phyloP scores from a whole-genome alignment of 2,329 filamentous ascomycete species.

The Cucurbitaria berberidis region DNA sequence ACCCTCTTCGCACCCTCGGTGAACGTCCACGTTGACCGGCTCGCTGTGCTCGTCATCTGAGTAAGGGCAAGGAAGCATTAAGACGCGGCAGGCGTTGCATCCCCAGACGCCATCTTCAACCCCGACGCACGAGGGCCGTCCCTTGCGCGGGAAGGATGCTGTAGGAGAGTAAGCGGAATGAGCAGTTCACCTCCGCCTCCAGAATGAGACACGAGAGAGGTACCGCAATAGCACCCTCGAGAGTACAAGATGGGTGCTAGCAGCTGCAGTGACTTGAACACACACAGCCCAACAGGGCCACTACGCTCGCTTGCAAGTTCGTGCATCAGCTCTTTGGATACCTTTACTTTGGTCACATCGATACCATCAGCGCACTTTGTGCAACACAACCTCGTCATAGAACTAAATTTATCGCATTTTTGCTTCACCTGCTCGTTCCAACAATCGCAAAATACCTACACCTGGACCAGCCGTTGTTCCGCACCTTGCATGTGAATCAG shows the following conservation, averaged over 20 bases:
- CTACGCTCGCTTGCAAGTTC: neutral
- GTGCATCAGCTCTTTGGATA: neutral
- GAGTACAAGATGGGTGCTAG: neutral
- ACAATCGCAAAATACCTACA: conserved; percentile 12
- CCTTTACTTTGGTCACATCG: neutral
- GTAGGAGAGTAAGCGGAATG: conserved; percentile 5
- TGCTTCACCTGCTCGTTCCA: conserved; percentile 4
- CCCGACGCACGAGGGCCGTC: conserved; percentile 7
- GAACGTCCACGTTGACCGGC: conserved; percentile 22
- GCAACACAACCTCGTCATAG: conserved; percentile 1
- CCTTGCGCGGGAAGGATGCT: conserved; percentile 3
- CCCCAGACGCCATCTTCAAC: conserved; percentile 5
- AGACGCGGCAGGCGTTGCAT: neutral
- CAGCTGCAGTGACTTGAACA: neutral
- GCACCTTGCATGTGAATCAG: conserved; percentile 17
- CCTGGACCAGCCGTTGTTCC: conserved; percentile 29
- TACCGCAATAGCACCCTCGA: neutral
- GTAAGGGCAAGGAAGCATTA: neutral
- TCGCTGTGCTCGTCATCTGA: conserved; percentile 14
- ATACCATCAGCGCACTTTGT: neutral
- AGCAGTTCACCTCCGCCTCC: conserved; percentile 2
- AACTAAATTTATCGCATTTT: conserved; percentile 16
- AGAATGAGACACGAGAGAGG: neutral
- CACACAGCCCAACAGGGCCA: neutral
- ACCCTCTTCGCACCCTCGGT: conserved; percentile 9